phyloP scores from a whole-genome alignment of 2,329 filamentous ascomycete genomes.

The Penicillium sp. region DNA sequence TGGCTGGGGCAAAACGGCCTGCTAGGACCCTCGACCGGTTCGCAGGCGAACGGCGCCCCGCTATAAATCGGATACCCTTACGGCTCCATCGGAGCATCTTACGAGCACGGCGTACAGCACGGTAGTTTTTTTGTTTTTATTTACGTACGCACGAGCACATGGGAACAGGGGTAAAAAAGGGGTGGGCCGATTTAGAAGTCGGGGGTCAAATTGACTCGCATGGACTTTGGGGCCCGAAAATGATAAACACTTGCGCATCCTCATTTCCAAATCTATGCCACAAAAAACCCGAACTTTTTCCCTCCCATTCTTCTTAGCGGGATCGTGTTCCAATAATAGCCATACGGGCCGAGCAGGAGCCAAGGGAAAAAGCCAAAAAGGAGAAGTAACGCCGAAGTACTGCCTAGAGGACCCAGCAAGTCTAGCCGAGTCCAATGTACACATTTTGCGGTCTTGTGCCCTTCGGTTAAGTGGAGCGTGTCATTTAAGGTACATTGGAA shows the following conservation, averaged over 20 bases:
- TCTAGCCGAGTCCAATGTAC: not conserved
- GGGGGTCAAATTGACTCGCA: not conserved
- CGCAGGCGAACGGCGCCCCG: not conserved
- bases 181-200: not conserved
- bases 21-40: slow-evolving; percentile 28
- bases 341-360: not conserved
- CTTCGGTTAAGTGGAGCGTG: not conserved
- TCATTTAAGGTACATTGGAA: slow-evolving; percentile 13
- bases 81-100: not conserved
- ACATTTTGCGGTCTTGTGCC: not conserved
- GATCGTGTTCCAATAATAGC: not conserved
- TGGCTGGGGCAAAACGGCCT: slow-evolving; percentile 44
- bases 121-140: not conserved
- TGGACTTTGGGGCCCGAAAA: not conserved
- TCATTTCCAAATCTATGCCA: not conserved
- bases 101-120: not conserved
- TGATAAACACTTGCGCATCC: not conserved
- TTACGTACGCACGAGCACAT: not conserved
- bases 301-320: not conserved
- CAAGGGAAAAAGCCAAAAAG: not conserved
- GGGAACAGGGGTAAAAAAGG: not conserved
- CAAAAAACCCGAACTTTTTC: not conserved
- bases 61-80: not conserved
- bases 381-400: not conserved
- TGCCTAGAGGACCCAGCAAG: not conserved